Conservation (phyloP, 2,329 filamentous ascomycete genomes). For the Hypoxylon sp. region DNA sequence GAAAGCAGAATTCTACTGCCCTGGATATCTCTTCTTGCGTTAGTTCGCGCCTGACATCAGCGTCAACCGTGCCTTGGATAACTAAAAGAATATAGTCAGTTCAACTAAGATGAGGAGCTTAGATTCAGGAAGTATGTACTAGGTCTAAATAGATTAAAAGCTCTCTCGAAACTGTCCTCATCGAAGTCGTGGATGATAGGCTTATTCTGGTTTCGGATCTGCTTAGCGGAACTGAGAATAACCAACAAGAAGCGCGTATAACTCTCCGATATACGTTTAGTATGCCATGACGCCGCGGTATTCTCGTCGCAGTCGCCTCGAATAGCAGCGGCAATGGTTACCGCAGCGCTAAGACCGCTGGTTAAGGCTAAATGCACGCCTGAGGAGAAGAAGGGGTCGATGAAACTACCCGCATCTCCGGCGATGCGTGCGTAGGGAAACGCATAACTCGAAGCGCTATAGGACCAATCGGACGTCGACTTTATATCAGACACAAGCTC, state of each 20-base stretch:
- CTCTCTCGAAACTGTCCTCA: constrained; percentile 60
- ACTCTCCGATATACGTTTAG: constrained; percentile 60
- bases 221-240: constrained; percentile 55
- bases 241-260: constrained; percentile 65
- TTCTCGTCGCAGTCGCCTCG: constrained; percentile 58
- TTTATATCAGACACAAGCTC: constrained; percentile 57
- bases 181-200: constrained; percentile 60
- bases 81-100: constrained; percentile 48
- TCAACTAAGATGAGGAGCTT: background rate
- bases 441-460: constrained; percentile 61
- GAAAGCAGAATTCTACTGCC: constrained; percentile 38
- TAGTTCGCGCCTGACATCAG: constrained; percentile 16
- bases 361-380: constrained; percentile 63
- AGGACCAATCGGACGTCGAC: constrained; percentile 64
- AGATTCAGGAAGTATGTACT: constrained; percentile 51
- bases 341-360: constrained; percentile 61
- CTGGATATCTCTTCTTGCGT: constrained; percentile 36
- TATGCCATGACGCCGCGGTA: constrained; percentile 59
- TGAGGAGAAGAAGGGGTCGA: constrained; percentile 65
- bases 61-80: constrained; percentile 56
- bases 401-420: constrained; percentile 65
- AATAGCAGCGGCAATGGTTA: constrained; percentile 59
- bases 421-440: constrained; percentile 58
- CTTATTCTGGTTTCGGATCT: constrained; percentile 58
- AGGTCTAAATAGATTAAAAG: constrained; percentile 59